These are phyloP conservation scores for Whalleya microplaca DNA, from an alignment of 2,329 filamentous ascomycete genomes.

Conservation along the genomic window DNA sequence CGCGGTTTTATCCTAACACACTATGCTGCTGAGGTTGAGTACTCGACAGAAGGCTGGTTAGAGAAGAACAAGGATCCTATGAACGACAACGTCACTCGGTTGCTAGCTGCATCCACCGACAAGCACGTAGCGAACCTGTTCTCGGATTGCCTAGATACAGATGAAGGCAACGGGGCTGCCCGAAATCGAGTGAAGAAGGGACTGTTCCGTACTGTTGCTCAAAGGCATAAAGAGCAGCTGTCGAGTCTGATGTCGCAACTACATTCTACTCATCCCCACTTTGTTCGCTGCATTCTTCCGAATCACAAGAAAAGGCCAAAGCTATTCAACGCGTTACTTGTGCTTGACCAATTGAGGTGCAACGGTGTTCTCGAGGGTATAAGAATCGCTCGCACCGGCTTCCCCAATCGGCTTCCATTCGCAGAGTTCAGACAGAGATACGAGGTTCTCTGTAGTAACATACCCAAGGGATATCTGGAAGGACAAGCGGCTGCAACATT, in stretches of 20 bases:
- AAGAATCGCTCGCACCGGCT: constrained; percentile 93
- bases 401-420: constrained; percentile 91
- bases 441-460: constrained; percentile 85
- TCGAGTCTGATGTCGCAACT: constrained; percentile 93
- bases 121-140: constrained; percentile 85
- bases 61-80: constrained; percentile 99
- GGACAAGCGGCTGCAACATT: constrained; percentile 82
- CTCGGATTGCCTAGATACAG: constrained; percentile 80
- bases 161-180: constrained; percentile 71
- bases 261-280: constrained; percentile 95
- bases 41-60: constrained; percentile 91
- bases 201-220: constrained; percentile 93
- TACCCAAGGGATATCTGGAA: constrained; percentile 90
- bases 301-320: constrained; percentile 98
- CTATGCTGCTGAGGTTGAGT: constrained; percentile 97
- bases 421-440: constrained; percentile 94
- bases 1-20: constrained; percentile 97
- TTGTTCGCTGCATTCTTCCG: constrained; percentile 95
- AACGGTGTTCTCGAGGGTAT: constrained; percentile 99
- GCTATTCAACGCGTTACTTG: constrained; percentile 87
- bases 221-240: constrained; percentile 97
- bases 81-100: constrained; percentile 92
- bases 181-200: constrained; percentile 92
- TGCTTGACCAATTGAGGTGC: constrained; percentile 94
- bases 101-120: constrained; percentile 81